phyloP scores from a whole-genome alignment of 2,329 filamentous ascomycete species.

The Penicillium olsonii region DNA sequence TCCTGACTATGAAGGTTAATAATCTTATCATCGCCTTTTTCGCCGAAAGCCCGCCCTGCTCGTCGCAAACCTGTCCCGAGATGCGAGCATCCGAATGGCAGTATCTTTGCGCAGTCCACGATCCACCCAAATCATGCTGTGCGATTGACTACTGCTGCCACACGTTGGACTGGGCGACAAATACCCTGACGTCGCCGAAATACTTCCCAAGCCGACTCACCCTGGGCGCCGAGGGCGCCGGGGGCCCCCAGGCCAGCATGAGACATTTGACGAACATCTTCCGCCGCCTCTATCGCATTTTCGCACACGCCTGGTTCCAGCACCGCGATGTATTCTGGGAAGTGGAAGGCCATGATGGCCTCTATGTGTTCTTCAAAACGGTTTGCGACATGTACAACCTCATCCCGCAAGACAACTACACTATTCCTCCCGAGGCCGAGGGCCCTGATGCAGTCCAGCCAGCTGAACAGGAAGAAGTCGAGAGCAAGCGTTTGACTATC shows the following conservation, averaged over 20 bases:
- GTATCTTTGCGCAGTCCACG: slow-evolving; percentile 96
- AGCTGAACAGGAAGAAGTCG: slow-evolving; percentile 23
- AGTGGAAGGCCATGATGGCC: slow-evolving; percentile 83
- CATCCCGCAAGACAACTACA: slow-evolving; percentile 92
- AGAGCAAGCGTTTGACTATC: slow-evolving; percentile 39
- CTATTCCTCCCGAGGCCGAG: slow-evolving; percentile 89
- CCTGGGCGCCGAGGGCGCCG: slow-evolving; percentile 51
- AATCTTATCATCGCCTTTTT: slow-evolving; percentile 89
- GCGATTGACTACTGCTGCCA: slow-evolving; percentile 99
- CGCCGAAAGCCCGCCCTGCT: slow-evolving; percentile 86
- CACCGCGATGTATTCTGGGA: slow-evolving; percentile 94
- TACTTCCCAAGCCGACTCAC: slow-evolving; percentile 86
- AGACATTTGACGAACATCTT: slow-evolving; percentile 90
- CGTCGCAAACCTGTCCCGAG: slow-evolving; percentile 84
- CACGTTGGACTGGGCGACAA: slow-evolving; percentile 96
- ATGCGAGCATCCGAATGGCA: slow-evolving; percentile 99
- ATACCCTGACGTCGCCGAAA: slow-evolving; percentile 90
- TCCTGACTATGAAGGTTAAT: slow-evolving; percentile 93
- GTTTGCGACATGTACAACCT: slow-evolving; percentile 91
- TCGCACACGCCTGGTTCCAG: slow-evolving; percentile 98
- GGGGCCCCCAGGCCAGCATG: slow-evolving; percentile 47
- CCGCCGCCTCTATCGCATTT: slow-evolving; percentile 89
- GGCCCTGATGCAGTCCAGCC: slow-evolving; percentile 62
- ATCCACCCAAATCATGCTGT: slow-evolving; percentile 93
- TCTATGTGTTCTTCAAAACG: slow-evolving; percentile 96